These are phyloP conservation scores for Phytopythium cucurbitacearum DNA, from an alignment of 352 stramenopile genomes.

Conservation along the genomic window DNA sequence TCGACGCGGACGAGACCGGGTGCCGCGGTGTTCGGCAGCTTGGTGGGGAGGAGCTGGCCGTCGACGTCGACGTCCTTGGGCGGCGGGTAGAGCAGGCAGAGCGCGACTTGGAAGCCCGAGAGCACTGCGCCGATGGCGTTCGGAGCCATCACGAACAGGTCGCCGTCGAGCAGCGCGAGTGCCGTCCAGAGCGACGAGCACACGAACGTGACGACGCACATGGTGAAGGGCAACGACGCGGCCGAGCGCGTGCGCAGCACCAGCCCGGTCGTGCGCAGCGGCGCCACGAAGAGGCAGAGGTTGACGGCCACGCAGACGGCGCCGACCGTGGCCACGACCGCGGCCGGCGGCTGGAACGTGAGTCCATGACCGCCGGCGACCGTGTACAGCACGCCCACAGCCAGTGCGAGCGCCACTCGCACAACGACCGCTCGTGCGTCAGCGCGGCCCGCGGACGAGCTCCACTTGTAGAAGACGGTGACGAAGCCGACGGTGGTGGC, in stretches of 20 bases:
- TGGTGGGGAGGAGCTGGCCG: constrained; percentile 1
- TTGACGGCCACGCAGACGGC: constrained; percentile 20
- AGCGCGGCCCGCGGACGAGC: constrained; percentile 6
- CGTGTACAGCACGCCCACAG: constrained; percentile 13
- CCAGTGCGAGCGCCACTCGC: constrained; percentile 5
- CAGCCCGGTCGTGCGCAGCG: constrained; percentile 19
- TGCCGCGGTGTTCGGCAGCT: neutral
- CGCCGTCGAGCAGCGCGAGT: constrained; percentile 13
- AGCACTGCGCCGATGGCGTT: constrained; percentile 25
- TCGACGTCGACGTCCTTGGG: neutral
- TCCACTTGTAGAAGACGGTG: constrained; percentile 21
- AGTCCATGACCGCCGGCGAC: constrained; percentile 10
- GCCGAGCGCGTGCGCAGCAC: constrained; percentile 22
- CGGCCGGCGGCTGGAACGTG: constrained; percentile 13
- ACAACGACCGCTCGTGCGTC: constrained; percentile 13
- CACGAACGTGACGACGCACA: constrained; percentile 20
- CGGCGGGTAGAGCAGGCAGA: constrained; percentile 33
- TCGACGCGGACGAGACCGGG: neutral
- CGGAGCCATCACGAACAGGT: constrained; percentile 23
- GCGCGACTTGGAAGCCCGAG: constrained; percentile 19
- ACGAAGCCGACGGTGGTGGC: constrained; percentile 24
- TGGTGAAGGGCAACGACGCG: constrained; percentile 20
- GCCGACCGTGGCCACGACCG: constrained; percentile 14
- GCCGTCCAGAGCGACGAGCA: constrained; percentile 17
- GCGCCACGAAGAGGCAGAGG: constrained; percentile 22